Percentiles rank a stretch among this genome's conserved stretches.
phyloP scores from a whole-genome alignment of 2,329 filamentous ascomycete species.

The Aspergillus ustus region DNA sequence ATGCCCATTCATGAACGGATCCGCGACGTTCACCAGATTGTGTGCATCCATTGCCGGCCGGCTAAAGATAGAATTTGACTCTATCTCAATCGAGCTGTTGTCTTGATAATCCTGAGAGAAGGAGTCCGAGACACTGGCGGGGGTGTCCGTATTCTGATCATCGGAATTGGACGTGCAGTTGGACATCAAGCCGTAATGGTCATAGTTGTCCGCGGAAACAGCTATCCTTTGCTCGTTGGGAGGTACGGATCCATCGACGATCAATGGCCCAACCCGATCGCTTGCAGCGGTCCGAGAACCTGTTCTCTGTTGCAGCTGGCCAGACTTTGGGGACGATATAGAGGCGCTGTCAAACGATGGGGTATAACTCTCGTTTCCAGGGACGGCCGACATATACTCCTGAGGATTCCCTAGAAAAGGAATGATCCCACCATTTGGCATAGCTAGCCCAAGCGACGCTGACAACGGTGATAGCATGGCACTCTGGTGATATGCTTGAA shows the following conservation, averaged over 20 bases:
- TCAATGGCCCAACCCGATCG: conserved; percentile 46
- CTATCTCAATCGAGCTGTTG: conserved; percentile 41
- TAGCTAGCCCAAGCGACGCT: conserved; percentile 42
- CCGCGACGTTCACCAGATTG: conserved; percentile 20
- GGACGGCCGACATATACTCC: conserved; percentile 37
- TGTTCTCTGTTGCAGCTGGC: conserved; percentile 28
- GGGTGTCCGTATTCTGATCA: conserved; percentile 42
- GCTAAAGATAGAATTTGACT: conserved; percentile 33
- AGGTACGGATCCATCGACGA: conserved; percentile 53
- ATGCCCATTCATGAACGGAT: conserved; percentile 31
- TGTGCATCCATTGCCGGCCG: conserved; percentile 33
- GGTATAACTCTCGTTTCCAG: conserved; percentile 31
- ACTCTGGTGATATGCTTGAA: conserved; percentile 47
- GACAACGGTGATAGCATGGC: conserved; percentile 44
- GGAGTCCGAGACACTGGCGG: conserved; percentile 43
- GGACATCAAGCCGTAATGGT: conserved; percentile 41
- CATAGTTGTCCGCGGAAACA: conserved; percentile 39
- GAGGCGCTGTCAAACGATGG: conserved; percentile 31
- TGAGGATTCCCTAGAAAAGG: conserved; percentile 38
- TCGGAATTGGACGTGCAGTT: conserved; percentile 49
- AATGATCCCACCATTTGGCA: conserved; percentile 44
- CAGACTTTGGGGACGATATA: conserved; percentile 25
- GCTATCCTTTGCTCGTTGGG: conserved; percentile 41
- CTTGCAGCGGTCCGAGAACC: conserved; percentile 34
- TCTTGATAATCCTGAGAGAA: conserved; percentile 46